A percentile compares a stretch with the other conserved stretches of the same genome.
phyloP scores from a whole-genome alignment of 1,284 basidiomycete species.

The Tilletia indica region DNA sequence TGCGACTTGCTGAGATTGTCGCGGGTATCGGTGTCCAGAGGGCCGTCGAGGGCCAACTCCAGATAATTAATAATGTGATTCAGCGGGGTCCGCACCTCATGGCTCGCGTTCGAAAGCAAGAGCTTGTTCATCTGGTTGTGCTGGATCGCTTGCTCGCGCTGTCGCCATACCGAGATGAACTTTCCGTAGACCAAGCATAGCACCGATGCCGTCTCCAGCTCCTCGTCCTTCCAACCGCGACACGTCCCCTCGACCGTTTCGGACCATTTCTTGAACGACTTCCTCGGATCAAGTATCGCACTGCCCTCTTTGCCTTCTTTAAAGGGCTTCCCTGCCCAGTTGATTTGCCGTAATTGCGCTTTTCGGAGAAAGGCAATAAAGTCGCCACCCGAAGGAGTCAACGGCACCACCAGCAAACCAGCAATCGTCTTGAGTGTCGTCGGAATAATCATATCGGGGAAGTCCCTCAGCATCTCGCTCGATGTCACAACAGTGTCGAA shows the following conservation, averaged over 20 bases:
- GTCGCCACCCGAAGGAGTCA: slow-evolving; percentile 46
- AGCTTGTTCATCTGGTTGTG: slow-evolving; percentile 76
- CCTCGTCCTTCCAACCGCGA: slow-evolving; percentile 79
- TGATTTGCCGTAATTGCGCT: slow-evolving; percentile 64
- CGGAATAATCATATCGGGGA: slow-evolving; percentile 71
- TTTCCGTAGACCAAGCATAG: slow-evolving; percentile 80
- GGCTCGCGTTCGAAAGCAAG: slow-evolving; percentile 80
- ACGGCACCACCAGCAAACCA: slow-evolving; percentile 74
- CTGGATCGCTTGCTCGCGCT: slow-evolving; percentile 75
- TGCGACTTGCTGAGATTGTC: slow-evolving; percentile 77
- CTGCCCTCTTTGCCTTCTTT: slow-evolving; percentile 58
- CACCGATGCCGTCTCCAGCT: slow-evolving; percentile 80
- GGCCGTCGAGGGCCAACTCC: slow-evolving; percentile 78
- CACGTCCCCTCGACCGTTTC: slow-evolving; percentile 73
- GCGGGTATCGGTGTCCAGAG: slow-evolving; percentile 73
- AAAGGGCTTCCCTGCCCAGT: slow-evolving; percentile 64
- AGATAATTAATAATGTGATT: slow-evolving; percentile 65
- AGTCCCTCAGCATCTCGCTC: slow-evolving; percentile 70
- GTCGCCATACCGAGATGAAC: slow-evolving; percentile 84
- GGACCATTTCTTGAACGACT: slow-evolving; percentile 65
- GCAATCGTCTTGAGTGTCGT: slow-evolving; percentile 72
- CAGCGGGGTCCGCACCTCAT: slow-evolving; percentile 66
- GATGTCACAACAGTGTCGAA: slow-evolving; percentile 55
- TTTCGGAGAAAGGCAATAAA: slow-evolving; percentile 80
- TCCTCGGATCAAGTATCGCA: slow-evolving; percentile 45